These are phyloP conservation scores for Penicillium canescens DNA, from an alignment of 495 filamentous ascomycete species.

Conservation along the genomic window DNA sequence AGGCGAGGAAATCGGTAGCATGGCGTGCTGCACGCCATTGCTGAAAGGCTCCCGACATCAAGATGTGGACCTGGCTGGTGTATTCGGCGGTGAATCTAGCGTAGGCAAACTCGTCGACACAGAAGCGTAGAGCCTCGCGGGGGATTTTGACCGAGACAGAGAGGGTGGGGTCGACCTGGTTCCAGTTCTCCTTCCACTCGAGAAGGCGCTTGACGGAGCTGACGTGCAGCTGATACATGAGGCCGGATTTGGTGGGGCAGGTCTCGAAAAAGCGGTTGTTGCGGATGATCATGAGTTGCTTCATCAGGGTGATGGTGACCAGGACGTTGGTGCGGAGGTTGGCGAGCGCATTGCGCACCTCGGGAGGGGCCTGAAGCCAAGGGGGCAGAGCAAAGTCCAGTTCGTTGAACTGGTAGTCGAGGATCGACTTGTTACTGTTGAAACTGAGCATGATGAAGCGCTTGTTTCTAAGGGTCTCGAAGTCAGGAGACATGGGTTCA, in stretches of 20 bases:
- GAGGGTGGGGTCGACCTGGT: slow-evolving; percentile 15
- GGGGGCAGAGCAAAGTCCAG: slow-evolving; percentile 1
- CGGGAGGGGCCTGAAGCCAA: slow-evolving; percentile 7
- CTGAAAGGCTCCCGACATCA: slow-evolving; percentile 5
- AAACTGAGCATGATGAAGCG: neutral
- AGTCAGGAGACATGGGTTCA: neutral
- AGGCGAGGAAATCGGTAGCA: neutral
- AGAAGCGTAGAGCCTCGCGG: slow-evolving; percentile 3
- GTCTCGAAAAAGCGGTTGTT: slow-evolving; percentile 18
- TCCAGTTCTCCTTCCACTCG: slow-evolving; percentile 16
- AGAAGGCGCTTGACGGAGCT: slow-evolving; percentile 22
- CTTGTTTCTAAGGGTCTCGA: neutral
- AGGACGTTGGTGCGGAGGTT: slow-evolving; percentile 6
- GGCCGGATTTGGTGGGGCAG: slow-evolving; percentile 8
- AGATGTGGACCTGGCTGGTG: slow-evolving; percentile 3
- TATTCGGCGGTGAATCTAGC: slow-evolving; percentile 8
- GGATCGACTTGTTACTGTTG: slow-evolving; percentile 4
- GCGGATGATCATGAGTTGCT: neutral
- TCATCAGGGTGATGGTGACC: slow-evolving; percentile 9
- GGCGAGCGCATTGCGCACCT: neutral
- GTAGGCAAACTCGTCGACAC: slow-evolving; percentile 17
- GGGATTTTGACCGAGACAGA: slow-evolving; percentile 22
- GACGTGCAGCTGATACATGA: slow-evolving; percentile 6
- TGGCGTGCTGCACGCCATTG: slow-evolving; percentile 1
- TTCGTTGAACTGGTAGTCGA: slow-evolving; percentile 7